Evolutionary conservation across 192 early-diverging fungal genomes (phyloP), one percentile per base, ranked within the genome.

Genomic region (Backusella morwellensis): DNA sequence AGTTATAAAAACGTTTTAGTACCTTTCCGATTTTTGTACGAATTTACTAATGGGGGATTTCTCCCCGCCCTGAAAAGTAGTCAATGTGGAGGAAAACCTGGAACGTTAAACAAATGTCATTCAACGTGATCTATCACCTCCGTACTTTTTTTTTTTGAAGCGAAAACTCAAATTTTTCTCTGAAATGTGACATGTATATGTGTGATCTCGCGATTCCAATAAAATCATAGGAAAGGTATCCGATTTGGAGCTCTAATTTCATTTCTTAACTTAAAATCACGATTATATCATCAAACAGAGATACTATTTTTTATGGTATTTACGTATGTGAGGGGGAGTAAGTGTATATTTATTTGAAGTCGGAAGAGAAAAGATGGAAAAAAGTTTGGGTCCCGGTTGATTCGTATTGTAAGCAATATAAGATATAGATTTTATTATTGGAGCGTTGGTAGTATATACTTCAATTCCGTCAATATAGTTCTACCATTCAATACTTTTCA

Each of bases 11-110:
- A 63, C 23, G 4, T 29, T 63, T 29, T 63, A 63, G 56, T 63
- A 63, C 12, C 23, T 63, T 59, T 26, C 56, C 56, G 23, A 9
- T 21, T 8, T 50, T 50, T 50, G 47, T 12, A 59, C 54, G 54
- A 59, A 26, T 59, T 59, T 59, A 59, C 54, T 59, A 59, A 59
- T 59, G 54, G 54, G 54, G 54, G 54, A 29, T 63, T 63, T 63
- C 56, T 63, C 56, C 56, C 56, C 56, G 56, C 56, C 56, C 56
- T 63, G 56, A 63, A 63, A 63, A 63, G 23, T 6, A 26, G 11
- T 26, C 11, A 23, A 8, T 54, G 23, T 59, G 54, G 54, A 59
- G 56, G 26, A 63, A 44, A 44, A 56, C 54, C 23, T 56, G 54
- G 54, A 56, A 56, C n/a, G 42, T 44, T 44, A 17, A 44, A 44